Evolutionary conservation across 1,139 yeast species (phyloP).

Genomic region (Suhomyces terraborum): DNA sequence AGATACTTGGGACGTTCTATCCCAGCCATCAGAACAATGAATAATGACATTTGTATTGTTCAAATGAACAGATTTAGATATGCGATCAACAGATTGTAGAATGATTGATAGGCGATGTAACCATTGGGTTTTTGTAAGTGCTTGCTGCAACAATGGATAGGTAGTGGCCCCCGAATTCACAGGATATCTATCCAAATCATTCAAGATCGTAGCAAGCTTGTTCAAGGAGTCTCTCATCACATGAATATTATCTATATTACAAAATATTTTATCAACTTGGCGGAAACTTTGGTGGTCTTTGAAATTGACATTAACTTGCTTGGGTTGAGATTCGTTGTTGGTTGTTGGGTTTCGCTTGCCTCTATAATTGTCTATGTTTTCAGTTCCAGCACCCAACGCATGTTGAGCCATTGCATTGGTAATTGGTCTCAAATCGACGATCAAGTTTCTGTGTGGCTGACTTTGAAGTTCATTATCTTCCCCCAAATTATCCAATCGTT

Average conservation of each 20-base stretch:
- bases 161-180: constrained; percentile 21
- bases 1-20: constrained; percentile 86
- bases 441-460: constrained; percentile 62
- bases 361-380: constrained; percentile 82
- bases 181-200: constrained; percentile 64
- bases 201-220: constrained; percentile 61
- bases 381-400: constrained; percentile 97
- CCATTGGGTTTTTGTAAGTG: constrained; percentile 76
- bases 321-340: constrained; percentile 13
- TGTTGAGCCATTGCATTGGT: constrained; percentile 97
- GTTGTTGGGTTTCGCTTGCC: constrained; percentile 23
- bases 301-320: constrained; percentile 10
- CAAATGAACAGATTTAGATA: constrained; percentile 76
- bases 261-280: constrained; percentile 61
- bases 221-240: constrained; percentile 86
- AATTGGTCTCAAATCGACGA: constrained; percentile 89
- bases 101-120: constrained; percentile 68
- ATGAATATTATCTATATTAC: constrained; percentile 94
- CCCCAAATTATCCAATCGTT: constrained; percentile 23
- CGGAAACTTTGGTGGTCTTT: constrained; percentile 14
- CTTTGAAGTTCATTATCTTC: constrained; percentile 27
- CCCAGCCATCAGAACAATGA: constrained; percentile 99
- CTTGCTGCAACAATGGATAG: constrained; percentile 38
- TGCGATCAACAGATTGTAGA: constrained; percentile 73
- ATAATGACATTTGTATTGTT: constrained; percentile 81